Base-by-base conservation (phyloP, 2,329 filamentous ascomycete species). In the Colletotrichum agaves region DNA sequence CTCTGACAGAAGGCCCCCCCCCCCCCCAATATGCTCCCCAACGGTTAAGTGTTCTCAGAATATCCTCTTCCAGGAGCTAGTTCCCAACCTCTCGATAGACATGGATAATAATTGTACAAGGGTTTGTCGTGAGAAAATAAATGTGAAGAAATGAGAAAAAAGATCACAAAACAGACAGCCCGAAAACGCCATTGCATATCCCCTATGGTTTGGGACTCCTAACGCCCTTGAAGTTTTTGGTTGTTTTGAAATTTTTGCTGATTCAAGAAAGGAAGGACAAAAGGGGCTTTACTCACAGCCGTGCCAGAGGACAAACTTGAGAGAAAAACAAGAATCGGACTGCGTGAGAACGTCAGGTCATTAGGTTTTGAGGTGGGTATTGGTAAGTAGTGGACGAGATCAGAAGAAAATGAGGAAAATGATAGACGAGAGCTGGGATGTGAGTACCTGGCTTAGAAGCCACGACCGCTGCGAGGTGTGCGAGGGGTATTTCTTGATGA, bases 391-490 rank as follows among this genome's bases (percentile, higher is more conserved):
- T 41, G 37, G 27, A 41, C 57, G 43, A 52, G 61, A 13, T 58
- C 62, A 35, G 57, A 41, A 43, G 23, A 17, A 23, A 47, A 23
- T n/a, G 21, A 8, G 35, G 11, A 23, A 39, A 41, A 19, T 27
- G 13, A n/a, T 13, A 52, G 23, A 2, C 13, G 15, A 15, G 41
- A 41, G 43, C 37, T 33, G 31, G 6, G 23, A 31, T 41, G 1
- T 5, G 8, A 11, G 19, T 12, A 49, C 2, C 21, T 37, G 41
- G 3, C 55, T 53, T 74, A 78, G 53, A 75, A 75, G 15, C 72
- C 72, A 37, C 76, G 79, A 63, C 83, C 81, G 74, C 79, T 82
- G 70, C 81, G 80, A 46, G 78, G 77, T 1, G 78, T 78, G 67
- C 73, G 78, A 6, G 76, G 81, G 12, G 75, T 82, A 64, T 73